Conservation (phyloP, 164 flowering plant genomes). For the Aristolochia fimbriata region DNA sequence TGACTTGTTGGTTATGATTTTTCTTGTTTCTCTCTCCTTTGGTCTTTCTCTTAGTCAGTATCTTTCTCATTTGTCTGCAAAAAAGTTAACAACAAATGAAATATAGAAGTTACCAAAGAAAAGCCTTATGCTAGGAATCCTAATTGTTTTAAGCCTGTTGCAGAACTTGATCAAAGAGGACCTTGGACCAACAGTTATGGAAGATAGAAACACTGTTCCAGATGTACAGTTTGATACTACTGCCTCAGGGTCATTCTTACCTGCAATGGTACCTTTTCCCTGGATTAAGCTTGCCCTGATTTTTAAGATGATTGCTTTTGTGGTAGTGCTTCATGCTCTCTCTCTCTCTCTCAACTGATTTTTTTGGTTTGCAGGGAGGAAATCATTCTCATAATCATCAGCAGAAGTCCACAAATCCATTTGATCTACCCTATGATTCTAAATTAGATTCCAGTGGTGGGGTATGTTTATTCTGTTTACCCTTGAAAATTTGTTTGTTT, state of each 20-base stretch:
- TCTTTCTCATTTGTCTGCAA: neutral
- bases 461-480: slow-evolving; percentile 28
- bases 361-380: slow-evolving; percentile 27
- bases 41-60: too few species aligned
- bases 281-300: too few species aligned
- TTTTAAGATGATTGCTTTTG: too few species aligned
- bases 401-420: slow-evolving; percentile 61
- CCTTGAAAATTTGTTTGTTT: neutral
- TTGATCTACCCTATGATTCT: slow-evolving; percentile 65
- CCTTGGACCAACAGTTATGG: slow-evolving; percentile 12
- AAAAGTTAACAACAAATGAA: neutral
- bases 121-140: neutral
- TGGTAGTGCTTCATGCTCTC: too few species aligned
- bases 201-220: slow-evolving; percentile 12
- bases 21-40: too few species aligned
- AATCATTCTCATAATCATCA: slow-evolving; percentile 18
- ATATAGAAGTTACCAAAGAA: neutral
- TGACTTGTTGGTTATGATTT: too few species aligned
- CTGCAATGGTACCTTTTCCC: neutral
- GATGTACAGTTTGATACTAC: slow-evolving; percentile 15
- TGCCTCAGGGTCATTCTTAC: slow-evolving; percentile 16
- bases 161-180: slow-evolving; percentile 25
- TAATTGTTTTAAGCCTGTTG: slow-evolving; percentile 1
- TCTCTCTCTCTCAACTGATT: too few species aligned
- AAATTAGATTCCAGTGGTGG: slow-evolving; percentile 31